Percentiles rank a stretch among this genome's conserved stretches.
phyloP scores from a whole-genome alignment of 2,329 filamentous ascomycete genomes.

The Fusarium mexicanum region DNA sequence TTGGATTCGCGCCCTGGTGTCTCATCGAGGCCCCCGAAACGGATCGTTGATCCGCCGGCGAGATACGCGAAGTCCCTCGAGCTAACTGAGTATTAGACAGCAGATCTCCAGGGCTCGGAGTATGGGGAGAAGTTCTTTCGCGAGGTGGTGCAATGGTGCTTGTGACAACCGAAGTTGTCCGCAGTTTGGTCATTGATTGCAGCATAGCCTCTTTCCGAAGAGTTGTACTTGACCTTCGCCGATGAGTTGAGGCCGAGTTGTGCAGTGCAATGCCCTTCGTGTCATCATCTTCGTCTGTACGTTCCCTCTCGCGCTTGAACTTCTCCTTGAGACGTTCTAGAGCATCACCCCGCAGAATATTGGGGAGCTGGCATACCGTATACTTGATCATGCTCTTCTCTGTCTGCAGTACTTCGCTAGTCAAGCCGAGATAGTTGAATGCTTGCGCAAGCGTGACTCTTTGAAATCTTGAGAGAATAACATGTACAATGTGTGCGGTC shows the following conservation, averaged over 20 bases:
- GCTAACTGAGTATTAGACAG: slow-evolving; percentile 80
- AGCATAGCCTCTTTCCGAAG: slow-evolving; percentile 83
- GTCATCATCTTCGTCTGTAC: slow-evolving; percentile 81
- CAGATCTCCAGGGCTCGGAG: slow-evolving; percentile 79
- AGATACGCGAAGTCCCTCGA: slow-evolving; percentile 63
- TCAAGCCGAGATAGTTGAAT: slow-evolving; percentile 92
- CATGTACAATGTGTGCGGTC: slow-evolving; percentile 96
- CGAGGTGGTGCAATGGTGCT: slow-evolving; percentile 53
- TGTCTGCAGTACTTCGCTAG: slow-evolving; percentile 89
- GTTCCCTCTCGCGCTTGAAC: slow-evolving; percentile 84
- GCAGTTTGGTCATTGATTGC: slow-evolving; percentile 68
- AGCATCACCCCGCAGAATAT: slow-evolving; percentile 85
- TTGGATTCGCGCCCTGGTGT: slow-evolving; percentile 54
- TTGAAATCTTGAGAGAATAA: slow-evolving; percentile 93
- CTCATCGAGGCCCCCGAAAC: slow-evolving; percentile 38
- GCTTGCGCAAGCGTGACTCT: slow-evolving; percentile 94
- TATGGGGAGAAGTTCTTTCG: slow-evolving; percentile 55
- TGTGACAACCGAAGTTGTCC: slow-evolving; percentile 55
- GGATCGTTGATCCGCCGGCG: slow-evolving; percentile 31
- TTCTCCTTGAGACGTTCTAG: slow-evolving; percentile 90
- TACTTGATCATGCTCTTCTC: slow-evolving; percentile 95
- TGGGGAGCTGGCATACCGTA: slow-evolving; percentile 90
- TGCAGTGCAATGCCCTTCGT: slow-evolving; percentile 93
- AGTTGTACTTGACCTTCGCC: slow-evolving; percentile 76
- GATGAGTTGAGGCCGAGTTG: slow-evolving; percentile 73